phyloP scores from a whole-genome alignment of 768 basidiomycete species.

The Candolleomyces aberdarensis region DNA sequence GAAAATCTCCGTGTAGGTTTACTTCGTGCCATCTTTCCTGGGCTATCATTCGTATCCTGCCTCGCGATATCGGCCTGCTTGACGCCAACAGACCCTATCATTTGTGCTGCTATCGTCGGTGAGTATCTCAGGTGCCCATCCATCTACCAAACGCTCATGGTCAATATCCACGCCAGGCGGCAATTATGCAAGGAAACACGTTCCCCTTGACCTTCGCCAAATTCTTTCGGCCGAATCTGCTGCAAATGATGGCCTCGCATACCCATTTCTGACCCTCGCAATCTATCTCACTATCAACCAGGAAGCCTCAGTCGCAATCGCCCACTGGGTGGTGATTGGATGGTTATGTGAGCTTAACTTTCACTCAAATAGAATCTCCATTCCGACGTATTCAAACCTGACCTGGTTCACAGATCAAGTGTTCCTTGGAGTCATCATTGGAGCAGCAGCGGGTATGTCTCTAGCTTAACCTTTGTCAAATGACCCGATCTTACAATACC shows the following conservation, averaged over 20 bases:
- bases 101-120: conserved; percentile 82
- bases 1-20: conserved; percentile 39
- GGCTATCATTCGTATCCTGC: conserved; percentile 66
- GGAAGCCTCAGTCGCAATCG: conserved; percentile 59
- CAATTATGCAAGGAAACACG: conserved; percentile 64
- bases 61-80: conserved; percentile 87
- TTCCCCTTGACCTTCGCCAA: conserved; percentile 72
- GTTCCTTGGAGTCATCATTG: conserved; percentile 67
- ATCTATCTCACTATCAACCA: conserved; percentile 80
- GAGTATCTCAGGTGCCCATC: conserved; percentile 12
- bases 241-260: conserved; percentile 93
- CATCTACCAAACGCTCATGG: not conserved
- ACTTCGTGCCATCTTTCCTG: conserved; percentile 70
- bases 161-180: conserved; percentile 44
- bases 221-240: conserved; percentile 89
- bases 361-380: not conserved
- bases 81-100: conserved; percentile 93
- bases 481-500: not conserved
- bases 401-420: conserved; percentile 65
- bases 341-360: conserved; percentile 58
- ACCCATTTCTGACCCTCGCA: conserved; percentile 85
- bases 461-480: not conserved
- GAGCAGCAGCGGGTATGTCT: conserved; percentile 48
- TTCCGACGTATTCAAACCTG: not conserved
- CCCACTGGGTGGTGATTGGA: conserved; percentile 83